phyloP scores from a whole-genome alignment of 2,329 filamentous ascomycete species.

The Fusarium pseudograminearum region DNA sequence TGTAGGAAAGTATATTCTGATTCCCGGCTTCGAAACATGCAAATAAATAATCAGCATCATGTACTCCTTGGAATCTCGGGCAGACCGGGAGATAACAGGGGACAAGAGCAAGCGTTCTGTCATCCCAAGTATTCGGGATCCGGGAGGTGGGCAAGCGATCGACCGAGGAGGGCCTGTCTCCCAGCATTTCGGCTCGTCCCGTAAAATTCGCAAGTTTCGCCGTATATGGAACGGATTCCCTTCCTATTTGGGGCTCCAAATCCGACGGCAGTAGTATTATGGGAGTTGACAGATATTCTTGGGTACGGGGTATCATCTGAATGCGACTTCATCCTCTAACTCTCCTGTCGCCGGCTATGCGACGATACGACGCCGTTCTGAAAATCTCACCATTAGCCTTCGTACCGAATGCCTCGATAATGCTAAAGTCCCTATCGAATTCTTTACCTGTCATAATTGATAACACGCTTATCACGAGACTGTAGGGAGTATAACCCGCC shows the following conservation, averaged over 20 bases:
- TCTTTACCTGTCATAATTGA: constrained; percentile 36
- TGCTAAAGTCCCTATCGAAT: constrained; percentile 6
- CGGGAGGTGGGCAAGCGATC: constrained; percentile 31
- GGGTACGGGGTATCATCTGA: constrained; percentile 25
- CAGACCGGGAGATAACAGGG: constrained; percentile 29
- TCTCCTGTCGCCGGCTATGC: constrained; percentile 24
- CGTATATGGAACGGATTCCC: constrained; percentile 30
- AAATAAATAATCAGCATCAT: constrained; percentile 10
- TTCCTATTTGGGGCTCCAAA: constrained; percentile 20
- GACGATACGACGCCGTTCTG: constrained; percentile 26
- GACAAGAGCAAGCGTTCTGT: constrained; percentile 28
- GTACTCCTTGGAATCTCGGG: constrained; percentile 24
- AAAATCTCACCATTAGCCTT: constrained; percentile 13
- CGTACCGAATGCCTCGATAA: constrained; percentile 19
- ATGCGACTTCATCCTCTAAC: constrained; percentile 29
- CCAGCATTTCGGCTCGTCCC: constrained; percentile 47
- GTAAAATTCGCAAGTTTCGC: constrained; percentile 46
- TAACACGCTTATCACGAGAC: background rate
- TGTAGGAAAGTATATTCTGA: background rate
- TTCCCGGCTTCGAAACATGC: constrained; percentile 10
- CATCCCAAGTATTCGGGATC: constrained; percentile 38
- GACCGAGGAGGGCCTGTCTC: constrained; percentile 31
- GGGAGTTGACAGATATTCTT: constrained; percentile 34
- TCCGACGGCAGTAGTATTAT: constrained; percentile 26
- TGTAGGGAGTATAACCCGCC: constrained; percentile 1